Base-by-base conservation (phyloP, 1,139 yeast genomes). In the Blastobotrys petasosporus region DNA sequence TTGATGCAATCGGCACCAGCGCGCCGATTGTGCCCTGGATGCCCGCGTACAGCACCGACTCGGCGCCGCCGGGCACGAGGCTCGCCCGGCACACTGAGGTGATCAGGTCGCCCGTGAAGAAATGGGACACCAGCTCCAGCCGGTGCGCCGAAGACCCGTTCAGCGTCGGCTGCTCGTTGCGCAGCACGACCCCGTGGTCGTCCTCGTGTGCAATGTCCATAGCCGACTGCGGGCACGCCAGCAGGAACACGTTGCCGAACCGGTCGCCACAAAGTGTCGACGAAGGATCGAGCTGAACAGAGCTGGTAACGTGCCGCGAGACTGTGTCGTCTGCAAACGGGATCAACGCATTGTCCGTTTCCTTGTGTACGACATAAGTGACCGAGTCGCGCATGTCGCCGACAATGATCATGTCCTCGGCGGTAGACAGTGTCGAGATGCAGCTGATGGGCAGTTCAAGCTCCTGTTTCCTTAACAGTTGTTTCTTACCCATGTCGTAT, bases 261-360 rank as follows among this genome's bases (percentile, higher is more conserved):
- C 81, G 82, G 61, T 92, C 98, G n/a, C 96, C 96, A 0, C 85
- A 87, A 34, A 85, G 68, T 0, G 85, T 75, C 0, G 97, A 87
- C 49, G 80, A 80, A 48, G 78, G 75, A 62, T 92, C 98, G 6
- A 92, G 65, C 54, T 77, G 65, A 2, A 70, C 58, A 39, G 83
- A 54, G 1, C 80, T 60, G 0, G 94, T 82, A 2, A 83, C 71
- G 58, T 83, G 85, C 31, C 97, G 70, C 39, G 80, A 72, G 42
- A 82, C 65, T 0, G 74, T 65, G 64, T 92, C 97, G 58, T 82
- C 88, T 0, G 81, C 82, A 53, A 88, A 69, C 1, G 82, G 75
- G 9, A 79, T 59, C 56, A 90, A 81, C 17, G 60, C 61, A 57
- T 82, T 79, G n/a, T 66, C 69, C 12, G 46, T 41, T 2, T 46